phyloP scores from a whole-genome alignment of 1,284 basidiomycete species.

The Cryptococcus sp. region DNA sequence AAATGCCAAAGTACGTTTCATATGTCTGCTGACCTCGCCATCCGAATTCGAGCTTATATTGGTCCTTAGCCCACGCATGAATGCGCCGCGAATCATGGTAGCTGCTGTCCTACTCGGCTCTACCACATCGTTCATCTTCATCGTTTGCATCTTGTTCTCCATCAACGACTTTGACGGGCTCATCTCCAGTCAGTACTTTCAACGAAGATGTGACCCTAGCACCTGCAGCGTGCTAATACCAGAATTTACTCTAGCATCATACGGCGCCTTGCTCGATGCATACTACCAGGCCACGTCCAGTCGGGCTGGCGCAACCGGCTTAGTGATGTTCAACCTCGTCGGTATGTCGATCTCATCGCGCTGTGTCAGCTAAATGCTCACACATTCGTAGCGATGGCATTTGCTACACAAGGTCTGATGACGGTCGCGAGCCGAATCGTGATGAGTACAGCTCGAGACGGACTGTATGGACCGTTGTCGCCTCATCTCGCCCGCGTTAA shows the following conservation, averaged over 20 bases:
- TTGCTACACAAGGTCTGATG: constrained; percentile 55
- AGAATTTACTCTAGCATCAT: constrained; percentile 42
- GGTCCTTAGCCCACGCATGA: constrained; percentile 1
- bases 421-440: constrained; percentile 67
- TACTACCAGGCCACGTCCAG: constrained; percentile 65
- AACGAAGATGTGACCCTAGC: too few species aligned
- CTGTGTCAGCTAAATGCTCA: neutral
- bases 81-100: constrained; percentile 42
- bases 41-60: constrained; percentile 30
- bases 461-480: constrained; percentile 61
- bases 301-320: constrained; percentile 62
- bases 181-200: constrained; percentile 47
- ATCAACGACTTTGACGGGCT: constrained; percentile 61
- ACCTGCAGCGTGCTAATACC: too few species aligned
- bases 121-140: constrained; percentile 60
- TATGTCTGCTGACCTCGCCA: constrained; percentile 15
- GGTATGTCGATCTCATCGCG: neutral
- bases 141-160: constrained; percentile 67
- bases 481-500: constrained; percentile 58
- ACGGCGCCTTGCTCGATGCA: constrained; percentile 65
- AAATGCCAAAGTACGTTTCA: neutral
- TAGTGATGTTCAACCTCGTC: constrained; percentile 51
- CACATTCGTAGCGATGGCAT: constrained; percentile 35
- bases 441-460: constrained; percentile 68
- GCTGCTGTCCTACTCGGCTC: constrained; percentile 64